These are phyloP conservation scores for Patellifolia procumbens DNA, from an alignment of 179 eudicot species.

Conservation along the genomic window DNA sequence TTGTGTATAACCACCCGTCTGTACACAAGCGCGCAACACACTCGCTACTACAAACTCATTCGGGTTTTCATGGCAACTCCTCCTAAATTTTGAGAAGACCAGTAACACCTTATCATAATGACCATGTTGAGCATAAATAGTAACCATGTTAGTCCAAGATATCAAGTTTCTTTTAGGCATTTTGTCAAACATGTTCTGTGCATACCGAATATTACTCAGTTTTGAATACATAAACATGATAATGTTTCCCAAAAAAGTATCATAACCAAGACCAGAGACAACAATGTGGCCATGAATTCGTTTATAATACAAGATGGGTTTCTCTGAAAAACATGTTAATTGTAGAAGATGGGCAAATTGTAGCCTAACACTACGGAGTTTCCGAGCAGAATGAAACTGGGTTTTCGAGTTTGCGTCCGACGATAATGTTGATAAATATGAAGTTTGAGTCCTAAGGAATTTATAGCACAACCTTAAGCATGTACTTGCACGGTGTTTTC, in stretches of 20 bases:
- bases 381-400: too few relatives aligned
- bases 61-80: slow-evolving; percentile 39
- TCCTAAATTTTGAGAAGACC: slow-evolving; percentile 38
- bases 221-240: slow-evolving; percentile 45
- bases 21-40: slow-evolving; percentile 51
- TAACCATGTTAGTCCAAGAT: slow-evolving; percentile 67
- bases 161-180: slow-evolving; percentile 57
- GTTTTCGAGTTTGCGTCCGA: background rate
- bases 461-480: too few relatives aligned
- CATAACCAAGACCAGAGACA: slow-evolving; percentile 46
- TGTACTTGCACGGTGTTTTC: too few relatives aligned
- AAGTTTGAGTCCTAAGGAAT: too few relatives aligned
- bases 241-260: slow-evolving; percentile 51
- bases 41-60: slow-evolving; percentile 62
- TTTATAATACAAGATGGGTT: slow-evolving; percentile 32
- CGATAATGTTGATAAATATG: too few relatives aligned
- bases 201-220: slow-evolving; percentile 36
- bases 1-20: slow-evolving; percentile 28
- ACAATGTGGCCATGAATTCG: slow-evolving; percentile 46
- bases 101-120: slow-evolving; percentile 41
- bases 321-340: slow-evolving; percentile 11
- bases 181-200: slow-evolving; percentile 53
- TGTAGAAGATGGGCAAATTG: slow-evolving; percentile 49
- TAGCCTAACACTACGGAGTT: slow-evolving; percentile 34
- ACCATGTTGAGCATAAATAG: slow-evolving; percentile 41